Conservation (phyloP, 192 early-diverging fungal species). For the Rhizophagus sp. region DNA sequence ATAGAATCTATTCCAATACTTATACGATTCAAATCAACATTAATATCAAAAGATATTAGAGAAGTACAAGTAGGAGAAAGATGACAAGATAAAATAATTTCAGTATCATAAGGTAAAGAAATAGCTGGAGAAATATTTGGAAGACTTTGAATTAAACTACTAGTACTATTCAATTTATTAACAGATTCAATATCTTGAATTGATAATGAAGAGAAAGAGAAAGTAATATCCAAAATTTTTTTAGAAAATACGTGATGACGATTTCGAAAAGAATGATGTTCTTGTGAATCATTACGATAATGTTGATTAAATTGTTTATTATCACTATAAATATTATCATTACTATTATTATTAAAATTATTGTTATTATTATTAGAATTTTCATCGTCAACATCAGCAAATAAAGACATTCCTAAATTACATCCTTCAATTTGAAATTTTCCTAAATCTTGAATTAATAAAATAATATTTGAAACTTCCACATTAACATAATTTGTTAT, state of each 20-base stretch:
- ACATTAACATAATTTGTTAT: slow-evolving; percentile 45
- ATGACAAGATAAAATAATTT: slow-evolving; percentile 38
- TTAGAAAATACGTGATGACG: slow-evolving; percentile 43
- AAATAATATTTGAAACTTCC: slow-evolving; percentile 23
- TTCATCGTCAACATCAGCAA: slow-evolving; percentile 29
- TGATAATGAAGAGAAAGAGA: slow-evolving; percentile 21
- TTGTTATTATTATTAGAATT: too few species aligned
- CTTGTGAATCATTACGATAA: not conserved
- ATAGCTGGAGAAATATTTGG: slow-evolving; percentile 5
- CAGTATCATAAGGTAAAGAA: slow-evolving; percentile 28
- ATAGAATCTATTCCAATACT: slow-evolving; percentile 28
- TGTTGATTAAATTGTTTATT: too few species aligned
- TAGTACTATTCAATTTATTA: not conserved
- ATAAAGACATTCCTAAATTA: slow-evolving; percentile 34
- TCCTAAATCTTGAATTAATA: slow-evolving; percentile 31
- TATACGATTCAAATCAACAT: slow-evolving; percentile 19
- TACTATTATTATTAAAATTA: not conserved
- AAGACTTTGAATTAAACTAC: not conserved
- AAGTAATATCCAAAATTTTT: slow-evolving; percentile 41
- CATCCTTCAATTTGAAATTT: slow-evolving; percentile 27
- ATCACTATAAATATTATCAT: not conserved
- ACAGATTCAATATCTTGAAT: slow-evolving; percentile 32
- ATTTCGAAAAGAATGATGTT: slow-evolving; percentile 43
- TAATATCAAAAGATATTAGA: slow-evolving; percentile 37
- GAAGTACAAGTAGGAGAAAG: slow-evolving; percentile 44